Conservation (phyloP, 768 basidiomycete species). For the Boletus edulis region DNA sequence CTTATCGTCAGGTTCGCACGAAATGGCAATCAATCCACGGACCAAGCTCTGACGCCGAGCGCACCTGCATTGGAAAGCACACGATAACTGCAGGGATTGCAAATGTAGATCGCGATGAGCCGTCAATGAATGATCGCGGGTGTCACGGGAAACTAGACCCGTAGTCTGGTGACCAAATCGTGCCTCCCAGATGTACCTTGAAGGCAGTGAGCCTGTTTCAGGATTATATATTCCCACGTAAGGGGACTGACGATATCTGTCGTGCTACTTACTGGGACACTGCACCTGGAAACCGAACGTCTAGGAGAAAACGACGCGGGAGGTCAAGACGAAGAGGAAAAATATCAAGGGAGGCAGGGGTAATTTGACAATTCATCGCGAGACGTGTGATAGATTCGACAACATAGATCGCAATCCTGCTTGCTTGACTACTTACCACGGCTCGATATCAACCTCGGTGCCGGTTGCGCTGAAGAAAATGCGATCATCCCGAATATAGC, state of each 20-base stretch:
- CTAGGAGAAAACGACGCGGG: not conserved
- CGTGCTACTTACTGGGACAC: too few relatives aligned
- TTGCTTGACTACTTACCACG: constrained; percentile 10
- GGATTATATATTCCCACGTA: not conserved
- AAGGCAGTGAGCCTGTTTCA: too few relatives aligned
- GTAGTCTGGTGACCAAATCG: not conserved
- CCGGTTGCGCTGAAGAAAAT: constrained; percentile 24
- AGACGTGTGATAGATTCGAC: too few relatives aligned
- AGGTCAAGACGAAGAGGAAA: not conserved
- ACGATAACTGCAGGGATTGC: not conserved
- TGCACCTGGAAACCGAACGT: not conserved
- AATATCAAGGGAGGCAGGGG: not conserved
- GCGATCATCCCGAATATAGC: constrained; percentile 28
- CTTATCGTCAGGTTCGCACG: not conserved
- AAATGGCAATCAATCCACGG: too few relatives aligned
- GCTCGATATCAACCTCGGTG: constrained; percentile 7
- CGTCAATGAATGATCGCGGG: not conserved
- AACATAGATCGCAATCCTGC: constrained; percentile 13
- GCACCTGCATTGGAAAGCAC: not conserved
- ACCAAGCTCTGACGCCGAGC: not conserved
- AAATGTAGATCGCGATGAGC: not conserved
- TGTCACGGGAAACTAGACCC: not conserved
- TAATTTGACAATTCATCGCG: not conserved
- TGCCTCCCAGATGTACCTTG: too few relatives aligned
- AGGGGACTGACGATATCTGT: not conserved